Base-by-base conservation (phyloP, 768 basidiomycete species). In the Lactifluus pinguis region DNA sequence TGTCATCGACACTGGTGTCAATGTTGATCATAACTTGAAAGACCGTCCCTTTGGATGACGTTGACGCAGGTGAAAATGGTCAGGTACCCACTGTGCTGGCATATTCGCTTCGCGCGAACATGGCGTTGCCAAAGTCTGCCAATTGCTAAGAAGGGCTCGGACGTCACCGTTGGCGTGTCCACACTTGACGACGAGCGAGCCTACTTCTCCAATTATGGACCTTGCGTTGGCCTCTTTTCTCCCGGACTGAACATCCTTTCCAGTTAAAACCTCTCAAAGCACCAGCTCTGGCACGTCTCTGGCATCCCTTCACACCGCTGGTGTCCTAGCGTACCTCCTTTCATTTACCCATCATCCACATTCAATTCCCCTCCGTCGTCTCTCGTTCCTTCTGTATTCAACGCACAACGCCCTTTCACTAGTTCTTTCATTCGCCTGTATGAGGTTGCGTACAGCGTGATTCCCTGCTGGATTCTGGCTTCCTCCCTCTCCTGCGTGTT, bases 11-110 rank as follows among this genome's bases (percentile, higher is more conserved):
- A 93, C 91, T 25, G 93, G 94, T 68, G 89, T 99, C 81, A 89
- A 95, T 76, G 71, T 89, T 63, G 60, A 80, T 10, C 97, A 98
- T 72, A 75, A 76, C 95, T 98, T 67, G 84, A 88, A 68, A 85
- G 79, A 98, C 95, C 21, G 80, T 98, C 64, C 93, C 95, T 8
- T 51, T 69, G 68, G 83, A 87, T 68, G 94, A 95, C 65, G 80
- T 79, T 5, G 95, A 98, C 67, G 81, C 82, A 65, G 97, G 98
- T 68, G 89, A 84, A 59, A 98, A 98, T 72, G 97, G 97, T 64
- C 97, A 99, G 97, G 95, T 44, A 83, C 89, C 36, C 93, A 95
- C 72, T 95, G 92, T 67, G 94, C 95, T 49, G 95, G 95, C 56
- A 99, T 95, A 34, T 95, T 98, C 66, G 97, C 86, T n/a, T 93